A percentile compares a stretch with the other conserved stretches of the same genome.
Conservation (phyloP, 768 basidiomycete species). For the Dioszegia aurantiaca region DNA sequence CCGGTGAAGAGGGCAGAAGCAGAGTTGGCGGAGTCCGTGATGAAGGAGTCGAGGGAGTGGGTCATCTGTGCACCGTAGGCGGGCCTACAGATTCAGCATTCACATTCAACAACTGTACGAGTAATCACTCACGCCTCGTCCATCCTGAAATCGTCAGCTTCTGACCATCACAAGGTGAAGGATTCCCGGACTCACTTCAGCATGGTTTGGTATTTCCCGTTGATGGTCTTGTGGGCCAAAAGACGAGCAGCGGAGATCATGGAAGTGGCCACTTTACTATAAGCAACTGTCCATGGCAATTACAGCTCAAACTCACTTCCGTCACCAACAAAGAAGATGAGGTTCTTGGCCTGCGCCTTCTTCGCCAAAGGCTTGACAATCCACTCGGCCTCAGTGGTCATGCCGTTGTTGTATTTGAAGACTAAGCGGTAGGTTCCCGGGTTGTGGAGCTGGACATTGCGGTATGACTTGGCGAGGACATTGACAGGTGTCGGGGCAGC, state of each 20-base stretch:
- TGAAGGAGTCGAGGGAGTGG: slow-evolving; percentile 50
- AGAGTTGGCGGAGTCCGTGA: slow-evolving; percentile 54
- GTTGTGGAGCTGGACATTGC: slow-evolving; percentile 49
- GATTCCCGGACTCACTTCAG: slow-evolving; percentile 19
- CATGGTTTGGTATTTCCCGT: slow-evolving; percentile 50
- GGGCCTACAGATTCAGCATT: slow-evolving; percentile 6
- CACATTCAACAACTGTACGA: slow-evolving; percentile 9
- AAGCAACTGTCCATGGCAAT: background rate
- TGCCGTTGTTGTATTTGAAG: slow-evolving; percentile 50
- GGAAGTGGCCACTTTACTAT: slow-evolving; percentile 27
- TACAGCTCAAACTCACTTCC: slow-evolving; percentile 9
- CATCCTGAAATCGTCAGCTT: slow-evolving; percentile 12
- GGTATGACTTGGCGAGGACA: slow-evolving; percentile 51
- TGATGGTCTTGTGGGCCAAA: slow-evolving; percentile 54
- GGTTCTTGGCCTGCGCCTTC: slow-evolving; percentile 51
- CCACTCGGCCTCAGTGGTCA: slow-evolving; percentile 51
- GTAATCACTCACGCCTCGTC: slow-evolving; percentile 29
- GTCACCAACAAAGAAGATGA: slow-evolving; percentile 52
- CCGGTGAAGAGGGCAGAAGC: slow-evolving; percentile 53
- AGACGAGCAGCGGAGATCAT: slow-evolving; percentile 53
- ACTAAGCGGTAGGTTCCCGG: slow-evolving; percentile 49
- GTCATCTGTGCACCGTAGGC: slow-evolving; percentile 52
- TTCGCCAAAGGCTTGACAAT: slow-evolving; percentile 42
- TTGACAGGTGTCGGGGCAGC: slow-evolving; percentile 49
- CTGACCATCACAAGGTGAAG: too few species aligned